Percentiles rank a stretch among this genome's conserved stretches.
Evolutionary conservation across 208 protist species (phyloP).

Genomic region (Kentomonas sorsogonicus): DNA sequence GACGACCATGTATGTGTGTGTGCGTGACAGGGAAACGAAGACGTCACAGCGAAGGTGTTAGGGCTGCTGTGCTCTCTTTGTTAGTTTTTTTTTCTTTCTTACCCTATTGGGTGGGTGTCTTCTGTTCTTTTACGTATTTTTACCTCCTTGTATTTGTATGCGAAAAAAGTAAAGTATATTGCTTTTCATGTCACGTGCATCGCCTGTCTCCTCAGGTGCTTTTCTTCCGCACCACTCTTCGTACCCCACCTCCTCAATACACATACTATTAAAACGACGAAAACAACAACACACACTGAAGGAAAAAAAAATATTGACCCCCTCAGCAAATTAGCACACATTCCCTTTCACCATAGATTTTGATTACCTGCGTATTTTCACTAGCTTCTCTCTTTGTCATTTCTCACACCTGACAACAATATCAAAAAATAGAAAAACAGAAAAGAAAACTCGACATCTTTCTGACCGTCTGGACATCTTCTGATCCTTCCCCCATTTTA

Average conservation of each 20-base stretch:
- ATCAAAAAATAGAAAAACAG: no score
- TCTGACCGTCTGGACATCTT: neutral
- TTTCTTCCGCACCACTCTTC: no score
- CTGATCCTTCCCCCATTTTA: constrained; percentile 4
- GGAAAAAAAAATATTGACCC: neutral
- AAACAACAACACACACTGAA: constrained; percentile 1
- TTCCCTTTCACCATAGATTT: neutral
- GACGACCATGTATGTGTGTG: no score
- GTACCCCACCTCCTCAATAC: no score
- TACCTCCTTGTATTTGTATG: neutral
- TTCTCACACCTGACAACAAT: no score
- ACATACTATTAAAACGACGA: neutral
- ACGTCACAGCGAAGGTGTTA: no score
- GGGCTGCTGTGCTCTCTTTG: neutral
- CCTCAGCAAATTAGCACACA: neutral
- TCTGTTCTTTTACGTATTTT: neutral
- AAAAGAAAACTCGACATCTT: neutral
- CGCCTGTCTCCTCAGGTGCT: no score
- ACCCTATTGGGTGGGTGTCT: no score
- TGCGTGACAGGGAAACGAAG: no score
- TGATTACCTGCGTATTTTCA: constrained; percentile 7
- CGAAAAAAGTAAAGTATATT: neutral
- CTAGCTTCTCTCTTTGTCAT: constrained; percentile 12
- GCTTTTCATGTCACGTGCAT: no score
- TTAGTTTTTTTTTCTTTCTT: constrained; percentile 1